phyloP scores from a whole-genome alignment of 306 rosid species.

The Carpinus viminea region DNA sequence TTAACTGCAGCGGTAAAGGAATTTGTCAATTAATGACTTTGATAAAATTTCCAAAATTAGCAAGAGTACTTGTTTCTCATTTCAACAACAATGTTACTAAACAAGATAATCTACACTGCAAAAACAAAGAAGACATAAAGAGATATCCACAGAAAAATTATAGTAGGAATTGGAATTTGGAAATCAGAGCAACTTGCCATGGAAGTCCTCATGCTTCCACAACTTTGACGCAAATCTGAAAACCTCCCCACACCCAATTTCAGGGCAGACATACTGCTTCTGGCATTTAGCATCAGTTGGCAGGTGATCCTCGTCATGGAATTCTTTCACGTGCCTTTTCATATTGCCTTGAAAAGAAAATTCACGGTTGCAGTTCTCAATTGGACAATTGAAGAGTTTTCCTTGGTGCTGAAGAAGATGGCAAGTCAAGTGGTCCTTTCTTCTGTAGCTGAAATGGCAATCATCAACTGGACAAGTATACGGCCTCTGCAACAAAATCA shows the following conservation, averaged over 20 bases:
- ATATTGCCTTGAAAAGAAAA: conserved; percentile 54
- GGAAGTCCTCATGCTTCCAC: conserved; percentile 67
- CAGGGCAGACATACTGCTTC: conserved; percentile 60
- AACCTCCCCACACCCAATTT: conserved; percentile 70
- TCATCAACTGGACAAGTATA: conserved; percentile 55
- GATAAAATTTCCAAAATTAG: not conserved
- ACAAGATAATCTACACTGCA: not conserved
- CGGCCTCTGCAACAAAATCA: conserved; percentile 61
- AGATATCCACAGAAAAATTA: not conserved
- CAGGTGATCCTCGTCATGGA: conserved; percentile 43
- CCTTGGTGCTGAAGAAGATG: conserved; percentile 76
- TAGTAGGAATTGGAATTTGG: not conserved
- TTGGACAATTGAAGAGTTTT: conserved; percentile 60
- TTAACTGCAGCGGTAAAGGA: conserved; percentile 47
- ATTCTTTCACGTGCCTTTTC: conserved; percentile 58
- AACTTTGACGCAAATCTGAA: conserved; percentile 60
- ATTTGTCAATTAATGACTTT: conserved; percentile 17
- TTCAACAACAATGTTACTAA: not conserved
- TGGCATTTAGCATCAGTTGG: conserved; percentile 21
- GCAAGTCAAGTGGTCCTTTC: conserved; percentile 90
- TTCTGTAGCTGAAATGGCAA: conserved; percentile 73
- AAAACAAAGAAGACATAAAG: not conserved
- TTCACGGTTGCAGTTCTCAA: conserved; percentile 54
- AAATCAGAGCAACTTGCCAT: conserved; percentile 44
- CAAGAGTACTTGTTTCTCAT: not conserved